phyloP scores from a whole-genome alignment of 2,329 filamentous ascomycete genomes.

The Furcasterigmium furcatum region DNA sequence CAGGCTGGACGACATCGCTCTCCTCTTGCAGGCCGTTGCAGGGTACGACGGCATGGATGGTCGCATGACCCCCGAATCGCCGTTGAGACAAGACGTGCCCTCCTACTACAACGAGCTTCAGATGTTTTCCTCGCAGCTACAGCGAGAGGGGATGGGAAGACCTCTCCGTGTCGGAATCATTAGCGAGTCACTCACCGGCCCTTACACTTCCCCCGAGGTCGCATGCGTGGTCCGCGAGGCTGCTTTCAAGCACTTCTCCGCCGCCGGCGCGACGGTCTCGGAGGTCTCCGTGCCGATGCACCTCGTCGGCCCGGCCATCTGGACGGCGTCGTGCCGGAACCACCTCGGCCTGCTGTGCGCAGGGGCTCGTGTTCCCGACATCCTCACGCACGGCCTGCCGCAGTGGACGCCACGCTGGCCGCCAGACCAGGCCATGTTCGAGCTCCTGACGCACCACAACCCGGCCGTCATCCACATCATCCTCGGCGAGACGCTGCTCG shows the following conservation, averaged over 20 bases:
- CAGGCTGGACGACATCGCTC: constrained; percentile 34
- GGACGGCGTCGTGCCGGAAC: constrained; percentile 35
- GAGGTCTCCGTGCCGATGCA: constrained; percentile 46
- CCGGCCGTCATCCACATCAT: constrained; percentile 41
- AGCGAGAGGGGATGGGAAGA: constrained; percentile 1
- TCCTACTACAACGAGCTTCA: constrained; percentile 25
- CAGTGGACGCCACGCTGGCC: constrained; percentile 20
- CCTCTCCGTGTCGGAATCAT: constrained; percentile 41
- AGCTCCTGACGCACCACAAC: constrained; percentile 36
- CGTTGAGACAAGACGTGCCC: constrained; percentile 24
- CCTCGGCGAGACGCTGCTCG: constrained; percentile 29
- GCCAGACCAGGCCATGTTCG: constrained; percentile 40
- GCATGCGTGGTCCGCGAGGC: constrained; percentile 27
- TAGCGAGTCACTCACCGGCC: constrained; percentile 35
- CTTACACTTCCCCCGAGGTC: constrained; percentile 33
- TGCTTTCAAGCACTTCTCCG: constrained; percentile 28
- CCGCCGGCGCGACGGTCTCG: constrained; percentile 37
- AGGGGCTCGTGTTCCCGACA: constrained; percentile 21
- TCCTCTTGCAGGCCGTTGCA: constrained; percentile 37
- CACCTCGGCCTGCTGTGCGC: constrained; percentile 23
- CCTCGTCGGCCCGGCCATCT: constrained; percentile 38
- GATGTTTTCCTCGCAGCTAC: constrained; percentile 24
- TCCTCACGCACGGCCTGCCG: constrained; percentile 22
- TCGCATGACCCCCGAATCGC: constrained; percentile 32
- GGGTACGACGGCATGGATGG: constrained; percentile 47